Evolutionary conservation across 257 asterid species (phyloP).

Genomic region (Cruciata laevipes): DNA sequence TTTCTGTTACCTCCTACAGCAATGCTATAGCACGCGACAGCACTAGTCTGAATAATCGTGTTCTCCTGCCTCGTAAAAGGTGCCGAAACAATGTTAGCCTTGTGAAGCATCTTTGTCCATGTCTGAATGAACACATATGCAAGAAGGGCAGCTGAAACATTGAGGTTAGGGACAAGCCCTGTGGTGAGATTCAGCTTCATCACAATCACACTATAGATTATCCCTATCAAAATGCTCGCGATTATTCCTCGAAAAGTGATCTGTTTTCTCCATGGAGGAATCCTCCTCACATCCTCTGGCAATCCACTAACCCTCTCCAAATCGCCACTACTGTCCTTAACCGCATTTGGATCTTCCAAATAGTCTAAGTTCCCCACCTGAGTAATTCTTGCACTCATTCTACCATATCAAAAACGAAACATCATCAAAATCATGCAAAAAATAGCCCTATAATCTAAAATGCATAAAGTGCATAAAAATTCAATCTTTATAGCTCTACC

Average conservation of each 20-base stretch:
- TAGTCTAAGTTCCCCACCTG: conserved; percentile 12
- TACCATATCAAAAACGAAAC: not conserved
- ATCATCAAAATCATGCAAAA: not conserved
- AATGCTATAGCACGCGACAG: conserved; percentile 85
- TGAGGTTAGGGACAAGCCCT: conserved; percentile 80
- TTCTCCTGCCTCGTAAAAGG: conserved; percentile 85
- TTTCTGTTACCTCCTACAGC: conserved; percentile 61
- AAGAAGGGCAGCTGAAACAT: conserved; percentile 89
- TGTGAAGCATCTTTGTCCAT: conserved; percentile 68
- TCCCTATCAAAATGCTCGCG: conserved; percentile 59
- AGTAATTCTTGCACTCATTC: conserved; percentile 21
- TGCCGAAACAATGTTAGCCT: conserved; percentile 39
- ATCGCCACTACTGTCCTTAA: conserved; percentile 15
- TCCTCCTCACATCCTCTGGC: conserved; percentile 34
- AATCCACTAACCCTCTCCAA: conserved; percentile 17
- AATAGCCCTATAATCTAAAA: not conserved
- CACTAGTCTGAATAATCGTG: conserved; percentile 76
- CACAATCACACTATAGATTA: conserved; percentile 58
- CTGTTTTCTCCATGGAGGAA: conserved; percentile 74
- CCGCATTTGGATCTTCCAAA: conserved; percentile 9
- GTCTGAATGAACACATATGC: conserved; percentile 57
- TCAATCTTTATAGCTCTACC: not conserved
- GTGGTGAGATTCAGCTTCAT: conserved; percentile 74
- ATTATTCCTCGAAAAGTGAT: conserved; percentile 60
- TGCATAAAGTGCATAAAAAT: not conserved